Base-by-base conservation (phyloP, 2,329 filamentous ascomycete genomes). In the Phialophora chinensis region DNA sequence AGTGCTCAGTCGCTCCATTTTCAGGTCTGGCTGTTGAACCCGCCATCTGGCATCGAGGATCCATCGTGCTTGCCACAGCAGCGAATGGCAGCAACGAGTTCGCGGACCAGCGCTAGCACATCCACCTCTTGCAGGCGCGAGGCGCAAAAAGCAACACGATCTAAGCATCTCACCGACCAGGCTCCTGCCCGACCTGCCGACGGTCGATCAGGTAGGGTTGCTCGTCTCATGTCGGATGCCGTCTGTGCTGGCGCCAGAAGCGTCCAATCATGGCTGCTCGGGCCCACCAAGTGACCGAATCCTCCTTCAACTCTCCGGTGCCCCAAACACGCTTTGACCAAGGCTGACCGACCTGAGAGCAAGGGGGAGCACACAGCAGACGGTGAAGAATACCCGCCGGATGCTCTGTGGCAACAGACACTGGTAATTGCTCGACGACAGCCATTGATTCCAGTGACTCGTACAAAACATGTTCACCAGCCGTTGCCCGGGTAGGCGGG, bases 131-230 rank as follows among this genome's bases (percentile, higher is more conserved):
- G 35, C 62, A 67, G 65, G 55, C 56, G 62, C 62, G 55, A 69
- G 67, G 65, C 65, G 67, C 62, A 70, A 66, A 70, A 68, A 66
- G 63, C 60, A 70, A 68, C 60, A 64, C 68, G 65, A 63, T 66
- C 63, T 59, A 59, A 66, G 60, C 63, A 58, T 50, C 63, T 70
- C 57, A 66, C 66, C 63, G 60, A 64, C 60, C 60, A 67, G 62
- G 58, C 62, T 59, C 54, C 62, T 67, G 44, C 55, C 61, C 65
- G 62, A 64, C 67, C 59, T 60, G 52, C 67, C 65, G 63, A 68
- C 52, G 38, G 61, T 64, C 68, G 66, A 66, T 68, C 68, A 64
- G 54, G 23, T 60, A 44, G 27, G 60, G 52, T 57, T 38, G 17
- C 58, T 65, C 55, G 63, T 67, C 68, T 70, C 68, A 65, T 68